These are phyloP conservation scores for Bauhinia variegata DNA, from an alignment of 306 rosid species.

Conservation along the genomic window DNA sequence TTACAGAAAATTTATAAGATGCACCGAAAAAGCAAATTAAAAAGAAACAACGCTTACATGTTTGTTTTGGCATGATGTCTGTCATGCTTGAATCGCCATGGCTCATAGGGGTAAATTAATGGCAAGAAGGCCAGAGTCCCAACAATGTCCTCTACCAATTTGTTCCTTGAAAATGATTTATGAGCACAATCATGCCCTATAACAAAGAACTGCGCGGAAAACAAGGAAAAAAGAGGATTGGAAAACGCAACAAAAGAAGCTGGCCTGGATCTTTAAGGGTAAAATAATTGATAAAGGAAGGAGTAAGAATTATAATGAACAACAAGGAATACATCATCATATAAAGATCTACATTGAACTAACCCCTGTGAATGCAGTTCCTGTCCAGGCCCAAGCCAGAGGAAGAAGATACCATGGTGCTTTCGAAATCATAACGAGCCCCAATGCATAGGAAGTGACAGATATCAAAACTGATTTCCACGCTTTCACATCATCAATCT, in stretches of 20 bases:
- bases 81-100: conserved; percentile 98
- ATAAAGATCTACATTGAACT: conserved; percentile 45
- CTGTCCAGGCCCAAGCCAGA: conserved; percentile 99
- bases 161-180: conserved; percentile 91
- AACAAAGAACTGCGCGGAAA: conserved; percentile 74
- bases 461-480: conserved; percentile 89
- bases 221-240: conserved; percentile 39
- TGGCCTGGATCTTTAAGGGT: conserved; percentile 1
- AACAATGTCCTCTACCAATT: conserved; percentile 91
- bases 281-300: conserved; percentile 9
- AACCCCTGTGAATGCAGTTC: conserved; percentile 97
- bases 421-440: conserved; percentile 81
- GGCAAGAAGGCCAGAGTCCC: conserved; percentile 96
- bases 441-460: conserved; percentile 78
- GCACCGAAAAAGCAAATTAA: background rate
- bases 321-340: conserved; percentile 10
- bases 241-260: conserved; percentile 13
- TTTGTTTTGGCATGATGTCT: conserved; percentile 98
- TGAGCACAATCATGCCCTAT: conserved; percentile 99
- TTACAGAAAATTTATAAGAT: conserved; percentile 22
- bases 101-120: conserved; percentile 89
- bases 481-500: conserved; percentile 76
- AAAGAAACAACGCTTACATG: conserved; percentile 59
- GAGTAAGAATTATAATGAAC: background rate
- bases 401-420: conserved; percentile 98